Conservation (phyloP, 1,284 basidiomycete genomes). For the Cryptococcus jaspeensis region DNA sequence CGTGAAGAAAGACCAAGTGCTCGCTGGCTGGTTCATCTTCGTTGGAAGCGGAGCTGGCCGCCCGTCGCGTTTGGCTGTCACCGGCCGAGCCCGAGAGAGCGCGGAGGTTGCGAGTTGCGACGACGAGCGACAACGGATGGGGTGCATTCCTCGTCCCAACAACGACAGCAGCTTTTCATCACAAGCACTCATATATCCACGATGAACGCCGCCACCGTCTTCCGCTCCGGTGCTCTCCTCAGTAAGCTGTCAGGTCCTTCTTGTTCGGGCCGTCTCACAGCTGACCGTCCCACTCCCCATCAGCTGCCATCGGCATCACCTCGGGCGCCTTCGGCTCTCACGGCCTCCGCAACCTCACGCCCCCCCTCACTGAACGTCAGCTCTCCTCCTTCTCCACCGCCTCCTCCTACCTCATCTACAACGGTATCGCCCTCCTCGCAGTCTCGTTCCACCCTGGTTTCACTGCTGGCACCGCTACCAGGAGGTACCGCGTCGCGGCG, state of each 20-base stretch:
- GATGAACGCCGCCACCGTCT: slow-evolving; percentile 25
- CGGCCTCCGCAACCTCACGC: slow-evolving; percentile 41
- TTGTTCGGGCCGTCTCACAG: not conserved
- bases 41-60: too few species aligned
- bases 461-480: slow-evolving; percentile 1
- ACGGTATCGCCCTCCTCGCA: slow-evolving; percentile 70
- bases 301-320: slow-evolving; percentile 48
- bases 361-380: slow-evolving; percentile 39
- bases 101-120: too few species aligned
- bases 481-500: slow-evolving; percentile 63
- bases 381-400: slow-evolving; percentile 45
- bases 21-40: not conserved
- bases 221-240: slow-evolving; percentile 38
- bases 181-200: not conserved
- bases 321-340: slow-evolving; percentile 51
- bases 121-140: too few species aligned
- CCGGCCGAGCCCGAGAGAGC: too few species aligned
- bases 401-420: slow-evolving; percentile 58
- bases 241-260: slow-evolving; percentile 17
- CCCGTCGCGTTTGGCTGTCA: too few species aligned
- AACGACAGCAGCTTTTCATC: not conserved
- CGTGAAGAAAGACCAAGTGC: not conserved
- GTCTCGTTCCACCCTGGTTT: slow-evolving; percentile 67
- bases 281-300: not conserved
- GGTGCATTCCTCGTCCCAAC: too few species aligned